Base-by-base conservation (phyloP, 2,329 filamentous ascomycete species). In the Calycina herbarum region DNA sequence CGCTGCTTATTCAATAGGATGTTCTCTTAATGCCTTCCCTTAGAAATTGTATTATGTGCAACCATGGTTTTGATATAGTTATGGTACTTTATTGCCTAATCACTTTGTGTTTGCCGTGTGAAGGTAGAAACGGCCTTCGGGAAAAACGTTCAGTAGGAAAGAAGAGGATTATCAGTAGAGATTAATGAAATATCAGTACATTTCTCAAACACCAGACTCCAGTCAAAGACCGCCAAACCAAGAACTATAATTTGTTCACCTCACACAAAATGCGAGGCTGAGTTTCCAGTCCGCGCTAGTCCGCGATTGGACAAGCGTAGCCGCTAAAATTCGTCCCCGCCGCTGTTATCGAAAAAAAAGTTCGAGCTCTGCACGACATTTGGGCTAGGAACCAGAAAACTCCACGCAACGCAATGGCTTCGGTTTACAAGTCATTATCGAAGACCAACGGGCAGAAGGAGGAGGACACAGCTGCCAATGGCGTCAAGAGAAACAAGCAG, bases 351-450 rank as follows among this genome's bases (percentile, higher is more conserved):
- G 57, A 66, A 56, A 68, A 69, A 68, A 64, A 67, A 69, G 63
- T 67, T 66, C 33, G 20, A 57, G 59, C 42, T 62, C 33, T 40
- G 27, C 59, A 38, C 35, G 11, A 3, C 35, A 54, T 72, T 73
- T 74, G 71, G 71, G 72, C 66, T 68, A 57, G 63, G 61, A 51
- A 67, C 51, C 64, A 67, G 38, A 64, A 63, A 42, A 27, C 64
- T 59, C 13, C 56, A 64, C 61, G 71, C 62, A 75, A 68, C 75
- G 78, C 71, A 68, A 90, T 92, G 90, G 88, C 89, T 60, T 82
- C 89, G 54, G 89, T 92, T 31, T 92, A 92, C 80, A 92, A 92
- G 76, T 88, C 89, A 17, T 80, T 93, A 62, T 89, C 88, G 5
- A 91, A 90, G 78, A 79, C 80, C 71, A 73, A 79, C 67, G 78